Evolutionary conservation across 2,329 filamentous ascomycete species (phyloP).

Genomic region (Apiospora sp.): DNA sequence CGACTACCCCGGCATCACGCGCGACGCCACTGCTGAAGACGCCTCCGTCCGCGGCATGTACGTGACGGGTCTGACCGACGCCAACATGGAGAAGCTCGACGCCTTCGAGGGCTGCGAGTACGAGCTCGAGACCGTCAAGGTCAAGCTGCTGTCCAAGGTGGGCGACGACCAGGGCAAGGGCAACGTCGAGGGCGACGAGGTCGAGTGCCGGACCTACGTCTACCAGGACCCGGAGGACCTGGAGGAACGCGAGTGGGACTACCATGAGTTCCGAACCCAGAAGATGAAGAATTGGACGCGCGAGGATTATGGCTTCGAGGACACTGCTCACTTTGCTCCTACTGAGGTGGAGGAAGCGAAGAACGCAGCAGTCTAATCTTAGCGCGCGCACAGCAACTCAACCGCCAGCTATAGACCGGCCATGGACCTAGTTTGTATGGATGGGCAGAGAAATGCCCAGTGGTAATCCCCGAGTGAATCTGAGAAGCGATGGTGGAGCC

Average conservation of each 20-base stretch:
- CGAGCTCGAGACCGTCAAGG: slow-evolving; percentile 45
- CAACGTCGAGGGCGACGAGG: slow-evolving; percentile 48
- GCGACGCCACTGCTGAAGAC: slow-evolving; percentile 48
- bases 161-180: slow-evolving; percentile 21
- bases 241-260: slow-evolving; percentile 86
- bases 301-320: slow-evolving; percentile 56
- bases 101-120: slow-evolving; percentile 78
- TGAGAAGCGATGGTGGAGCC: neutral
- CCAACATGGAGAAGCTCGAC: slow-evolving; percentile 79
- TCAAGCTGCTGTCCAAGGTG: slow-evolving; percentile 43
- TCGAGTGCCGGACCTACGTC: slow-evolving; percentile 70
- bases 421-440: neutral
- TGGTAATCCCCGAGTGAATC: neutral
- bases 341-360: slow-evolving; percentile 34
- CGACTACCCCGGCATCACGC: slow-evolving; percentile 84
- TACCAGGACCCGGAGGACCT: slow-evolving; percentile 61
- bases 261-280: slow-evolving; percentile 79
- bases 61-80: slow-evolving; percentile 79
- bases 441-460: neutral
- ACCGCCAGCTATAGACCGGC: neutral
- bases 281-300: slow-evolving; percentile 68
- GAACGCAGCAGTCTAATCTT: slow-evolving; percentile 33
- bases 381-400: slow-evolving; percentile 31
- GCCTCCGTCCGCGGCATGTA: slow-evolving; percentile 76
- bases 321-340: slow-evolving; percentile 39